Evolutionary conservation across 1,284 basidiomycete genomes (phyloP), one percentile per base, ranked within the genome.

Genomic region (Fomitopsis schrenkii): DNA sequence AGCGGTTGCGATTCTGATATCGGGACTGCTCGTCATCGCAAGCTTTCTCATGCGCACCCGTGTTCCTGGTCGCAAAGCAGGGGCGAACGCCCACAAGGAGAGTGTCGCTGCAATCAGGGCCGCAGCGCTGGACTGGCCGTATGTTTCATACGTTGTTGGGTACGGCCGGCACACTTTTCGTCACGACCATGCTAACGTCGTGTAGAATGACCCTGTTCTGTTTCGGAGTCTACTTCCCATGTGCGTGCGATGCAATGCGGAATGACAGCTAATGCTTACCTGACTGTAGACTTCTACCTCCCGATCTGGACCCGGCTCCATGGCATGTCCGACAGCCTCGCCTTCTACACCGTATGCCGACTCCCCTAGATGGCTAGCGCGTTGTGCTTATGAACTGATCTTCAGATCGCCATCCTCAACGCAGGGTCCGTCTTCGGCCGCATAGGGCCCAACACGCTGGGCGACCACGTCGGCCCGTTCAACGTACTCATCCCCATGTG

Each of bases 1-100:
- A 9, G 60, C 61, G 0, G 45, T 52, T 9, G 64, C 58, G 14
- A 62, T 66, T 33, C n/a, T 66, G 6, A 48, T 55, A 6, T 50
- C 62, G 8, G 64, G 58, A 14, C 38, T 64, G 41, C 56, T 66
- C 19, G 30, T 62, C 12, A 53, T 60, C 26, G 64, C 62, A 8
- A 64, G 63, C 33, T 30, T 52, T 38, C 61, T 65, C 53, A 57
- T 45, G 30, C 30, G 57, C 2, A 30, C 55, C 9, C 55, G 55
- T 2, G 35, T 57, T 6, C 55, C 55, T 42, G 55, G 38, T 9
- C 55, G 28, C 28, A 57, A 57, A 40, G 35, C 38, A 15, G 30
- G 48, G 5, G n/a, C 26, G 28, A 50, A 50, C 15, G 48, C 48
- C 2, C 48, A 50, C 48, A 50, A 50, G 26, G 28, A 50, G 28